phyloP scores from a whole-genome alignment of 768 basidiomycete genomes.

The Russula virescens region DNA sequence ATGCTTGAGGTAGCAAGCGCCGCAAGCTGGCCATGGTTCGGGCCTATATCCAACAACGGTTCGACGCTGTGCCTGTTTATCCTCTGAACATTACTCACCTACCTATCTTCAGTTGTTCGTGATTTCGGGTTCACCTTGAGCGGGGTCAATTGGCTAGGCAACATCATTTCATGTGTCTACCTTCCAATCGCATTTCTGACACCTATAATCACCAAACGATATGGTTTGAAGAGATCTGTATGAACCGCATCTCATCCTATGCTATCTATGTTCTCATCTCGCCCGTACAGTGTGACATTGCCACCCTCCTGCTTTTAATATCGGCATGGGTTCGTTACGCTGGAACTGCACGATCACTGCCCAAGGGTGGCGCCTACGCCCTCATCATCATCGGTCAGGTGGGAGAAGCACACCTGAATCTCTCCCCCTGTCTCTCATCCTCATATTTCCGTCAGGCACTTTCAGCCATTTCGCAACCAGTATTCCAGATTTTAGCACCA shows the following conservation, averaged over 20 bases:
- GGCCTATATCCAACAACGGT: conserved; percentile 73
- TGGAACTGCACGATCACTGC: conserved; percentile 53
- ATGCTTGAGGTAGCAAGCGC: conserved; percentile 55
- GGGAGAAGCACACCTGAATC: conserved; percentile 3
- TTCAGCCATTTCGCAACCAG: conserved; percentile 58
- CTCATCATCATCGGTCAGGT: conserved; percentile 72
- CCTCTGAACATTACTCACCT: neutral
- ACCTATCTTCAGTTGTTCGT: conserved; percentile 39
- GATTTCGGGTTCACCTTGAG: conserved; percentile 66
- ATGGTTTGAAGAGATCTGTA: conserved; percentile 60
- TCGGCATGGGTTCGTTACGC: conserved; percentile 76
- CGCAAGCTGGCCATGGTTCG: conserved; percentile 76
- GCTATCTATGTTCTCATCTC: neutral
- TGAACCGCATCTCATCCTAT: conserved; percentile 27
- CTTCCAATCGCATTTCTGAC: conserved; percentile 56
- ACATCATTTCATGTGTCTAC: conserved; percentile 55
- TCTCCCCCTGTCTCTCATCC: neutral
- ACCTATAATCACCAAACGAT: conserved; percentile 51
- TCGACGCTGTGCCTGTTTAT: conserved; percentile 17
- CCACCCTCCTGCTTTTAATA: conserved; percentile 46
- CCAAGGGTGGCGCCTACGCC: conserved; percentile 48
- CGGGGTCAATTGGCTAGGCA: conserved; percentile 79
- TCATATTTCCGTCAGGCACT: conserved; percentile 43
- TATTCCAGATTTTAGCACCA: conserved; percentile 73
- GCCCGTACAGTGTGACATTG: conserved; percentile 55